Conservation (phyloP, 2,329 filamentous ascomycete genomes). For the Alternaria consortialis region DNA sequence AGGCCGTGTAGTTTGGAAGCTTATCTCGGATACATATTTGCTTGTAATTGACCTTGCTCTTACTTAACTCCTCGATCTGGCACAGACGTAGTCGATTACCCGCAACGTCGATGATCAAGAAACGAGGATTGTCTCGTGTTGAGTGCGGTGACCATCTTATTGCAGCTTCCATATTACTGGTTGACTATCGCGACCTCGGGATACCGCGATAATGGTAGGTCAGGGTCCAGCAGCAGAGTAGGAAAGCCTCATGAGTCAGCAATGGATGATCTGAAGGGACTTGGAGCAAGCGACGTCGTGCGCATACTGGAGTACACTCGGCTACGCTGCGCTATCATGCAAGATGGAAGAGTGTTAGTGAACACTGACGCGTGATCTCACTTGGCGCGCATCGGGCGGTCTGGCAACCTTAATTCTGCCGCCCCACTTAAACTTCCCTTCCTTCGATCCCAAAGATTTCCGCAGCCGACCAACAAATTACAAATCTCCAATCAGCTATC, state of each 20-base stretch:
- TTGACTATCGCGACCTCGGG: slow-evolving; percentile 5
- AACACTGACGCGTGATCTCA: slow-evolving; percentile 34
- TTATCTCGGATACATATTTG: slow-evolving; percentile 63
- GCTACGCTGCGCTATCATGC: neutral
- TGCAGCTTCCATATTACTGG: slow-evolving; percentile 64
- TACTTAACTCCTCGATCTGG: slow-evolving; percentile 54
- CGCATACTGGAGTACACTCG: neutral
- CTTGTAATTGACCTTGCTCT: slow-evolving; percentile 60
- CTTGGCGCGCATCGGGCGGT: slow-evolving; percentile 33
- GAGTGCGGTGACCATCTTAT: slow-evolving; percentile 71
- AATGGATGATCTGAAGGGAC: neutral
- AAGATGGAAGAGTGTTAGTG: slow-evolving; percentile 14
- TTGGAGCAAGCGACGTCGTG: neutral
- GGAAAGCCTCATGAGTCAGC: neutral
- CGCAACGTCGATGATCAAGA: slow-evolving; percentile 69
- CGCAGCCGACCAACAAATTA: slow-evolving; percentile 5
- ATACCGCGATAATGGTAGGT: slow-evolving; percentile 1
- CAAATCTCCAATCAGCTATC: slow-evolving; percentile 8
- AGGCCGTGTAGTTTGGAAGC: slow-evolving; percentile 69
- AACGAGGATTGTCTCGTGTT: slow-evolving; percentile 61
- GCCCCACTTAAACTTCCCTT: slow-evolving; percentile 46
- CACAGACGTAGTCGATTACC: slow-evolving; percentile 68
- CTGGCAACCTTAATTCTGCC: slow-evolving; percentile 29
- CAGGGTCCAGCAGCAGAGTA: neutral
- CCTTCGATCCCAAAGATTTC: slow-evolving; percentile 11